Evolutionary conservation across 306 rosid species (phyloP).

Genomic region (Inga leiocalycina): DNA sequence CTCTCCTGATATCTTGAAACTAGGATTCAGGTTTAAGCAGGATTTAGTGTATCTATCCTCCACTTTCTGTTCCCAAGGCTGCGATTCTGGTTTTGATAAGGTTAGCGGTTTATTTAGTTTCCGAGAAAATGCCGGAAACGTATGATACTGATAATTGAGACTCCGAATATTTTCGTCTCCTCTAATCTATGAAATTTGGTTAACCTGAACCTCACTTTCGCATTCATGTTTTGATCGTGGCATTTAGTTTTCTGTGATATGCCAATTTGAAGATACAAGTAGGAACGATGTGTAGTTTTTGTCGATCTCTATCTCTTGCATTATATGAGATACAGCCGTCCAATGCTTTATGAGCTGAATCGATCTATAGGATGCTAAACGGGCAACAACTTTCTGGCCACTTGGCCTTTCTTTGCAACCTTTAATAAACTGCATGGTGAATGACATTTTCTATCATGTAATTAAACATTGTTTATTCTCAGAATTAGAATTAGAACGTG

Average conservation of each 20-base stretch:
- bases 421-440: neutral
- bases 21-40: slow-evolving; percentile 90
- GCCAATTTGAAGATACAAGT: neutral
- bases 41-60: slow-evolving; percentile 76
- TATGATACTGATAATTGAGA: neutral
- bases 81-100: slow-evolving; percentile 68
- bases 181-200: neutral
- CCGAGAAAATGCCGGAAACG: slow-evolving; percentile 25
- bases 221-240: neutral
- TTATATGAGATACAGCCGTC: neutral
- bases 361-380: neutral
- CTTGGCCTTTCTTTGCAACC: neutral
- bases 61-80: slow-evolving; percentile 68
- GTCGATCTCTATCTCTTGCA: neutral
- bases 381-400: neutral
- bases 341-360: slow-evolving; percentile 5
- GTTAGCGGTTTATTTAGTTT: slow-evolving; percentile 45
- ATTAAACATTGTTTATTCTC: neutral
- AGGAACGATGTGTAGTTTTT: neutral
- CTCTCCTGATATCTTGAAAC: slow-evolving; percentile 69
- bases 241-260: neutral
- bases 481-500: neutral
- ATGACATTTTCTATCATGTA: neutral
- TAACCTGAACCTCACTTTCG: neutral
- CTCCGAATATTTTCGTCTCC: neutral